phyloP scores from a whole-genome alignment of 1,284 basidiomycete genomes.

The Papiliotrema terrestris region DNA sequence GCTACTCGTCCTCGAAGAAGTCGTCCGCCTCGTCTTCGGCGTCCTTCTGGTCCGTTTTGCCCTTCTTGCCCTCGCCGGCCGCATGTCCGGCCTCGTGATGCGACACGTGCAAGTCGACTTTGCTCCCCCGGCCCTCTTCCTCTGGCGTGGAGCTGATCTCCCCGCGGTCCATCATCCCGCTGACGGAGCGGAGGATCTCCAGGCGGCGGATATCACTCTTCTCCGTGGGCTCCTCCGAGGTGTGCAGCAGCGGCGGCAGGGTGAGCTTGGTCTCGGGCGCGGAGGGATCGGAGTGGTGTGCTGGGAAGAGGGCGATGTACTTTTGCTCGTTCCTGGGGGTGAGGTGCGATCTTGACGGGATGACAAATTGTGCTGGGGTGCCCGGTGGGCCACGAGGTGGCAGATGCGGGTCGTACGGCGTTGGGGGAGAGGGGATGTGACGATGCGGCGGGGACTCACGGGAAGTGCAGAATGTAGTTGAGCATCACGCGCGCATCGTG shows the following conservation, averaged over 20 bases:
- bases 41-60: constrained; percentile 15
- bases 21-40: constrained; percentile 48
- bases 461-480: constrained; percentile 66
- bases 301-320: constrained; percentile 79
- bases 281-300: constrained; percentile 3
- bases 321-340: constrained; percentile 63
- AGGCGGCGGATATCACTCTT: constrained; percentile 57
- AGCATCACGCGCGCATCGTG: constrained; percentile 66
- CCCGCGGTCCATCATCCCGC: constrained; percentile 61
- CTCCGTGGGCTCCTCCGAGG: constrained; percentile 37
- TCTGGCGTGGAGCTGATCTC: constrained; percentile 64
- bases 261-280: constrained; percentile 22
- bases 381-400: not conserved
- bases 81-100: not conserved
- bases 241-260: constrained; percentile 53
- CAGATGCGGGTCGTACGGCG: not conserved
- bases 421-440: not conserved
- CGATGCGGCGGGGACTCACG: constrained; percentile 51
- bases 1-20: constrained; percentile 51
- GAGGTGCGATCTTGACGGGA: not conserved
- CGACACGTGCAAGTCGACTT: constrained; percentile 4
- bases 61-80: constrained; percentile 18
- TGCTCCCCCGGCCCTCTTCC: constrained; percentile 13
- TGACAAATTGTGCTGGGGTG: not conserved
- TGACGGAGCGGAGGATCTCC: constrained; percentile 61